phyloP scores from a whole-genome alignment of 176 grass and related monocot species.

The Tuctoria greenei region DNA sequence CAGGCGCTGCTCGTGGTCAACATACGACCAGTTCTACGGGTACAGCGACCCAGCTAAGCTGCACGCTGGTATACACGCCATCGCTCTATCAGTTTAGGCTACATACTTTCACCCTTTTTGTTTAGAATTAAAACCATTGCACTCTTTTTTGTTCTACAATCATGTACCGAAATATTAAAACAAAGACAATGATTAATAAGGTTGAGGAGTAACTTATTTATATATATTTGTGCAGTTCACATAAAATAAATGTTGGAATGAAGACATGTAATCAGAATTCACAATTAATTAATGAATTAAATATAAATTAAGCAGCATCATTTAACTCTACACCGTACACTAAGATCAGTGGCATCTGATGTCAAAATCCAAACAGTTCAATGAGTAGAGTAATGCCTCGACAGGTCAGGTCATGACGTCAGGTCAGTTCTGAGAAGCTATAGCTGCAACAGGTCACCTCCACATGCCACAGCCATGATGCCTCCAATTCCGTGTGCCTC shows the following conservation, averaged over 20 bases:
- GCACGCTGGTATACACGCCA: background rate
- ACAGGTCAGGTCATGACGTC: too few species aligned
- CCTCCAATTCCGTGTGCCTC: conserved; percentile 22
- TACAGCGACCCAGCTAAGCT: background rate
- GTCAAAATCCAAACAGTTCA: background rate
- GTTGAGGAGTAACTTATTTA: background rate
- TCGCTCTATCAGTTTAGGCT: too few species aligned
- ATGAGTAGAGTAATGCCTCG: background rate
- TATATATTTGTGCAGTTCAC: background rate
- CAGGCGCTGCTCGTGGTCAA: conserved; percentile 25
- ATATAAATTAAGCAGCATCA: background rate
- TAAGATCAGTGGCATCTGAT: background rate
- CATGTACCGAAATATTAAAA: background rate
- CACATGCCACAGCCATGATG: background rate
- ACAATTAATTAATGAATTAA: background rate
- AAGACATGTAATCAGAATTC: background rate
- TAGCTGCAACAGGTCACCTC: background rate
- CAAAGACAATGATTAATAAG: background rate
- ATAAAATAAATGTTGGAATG: too few species aligned
- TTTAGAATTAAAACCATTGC: too few species aligned
- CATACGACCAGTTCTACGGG: conserved; percentile 22
- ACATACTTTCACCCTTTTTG: too few species aligned
- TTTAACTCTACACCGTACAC: background rate
- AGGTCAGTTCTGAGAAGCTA: background rate
- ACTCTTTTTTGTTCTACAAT: too few species aligned